Conservation (phyloP, 2,329 filamentous ascomycete species). For the Microdochium paspali region DNA sequence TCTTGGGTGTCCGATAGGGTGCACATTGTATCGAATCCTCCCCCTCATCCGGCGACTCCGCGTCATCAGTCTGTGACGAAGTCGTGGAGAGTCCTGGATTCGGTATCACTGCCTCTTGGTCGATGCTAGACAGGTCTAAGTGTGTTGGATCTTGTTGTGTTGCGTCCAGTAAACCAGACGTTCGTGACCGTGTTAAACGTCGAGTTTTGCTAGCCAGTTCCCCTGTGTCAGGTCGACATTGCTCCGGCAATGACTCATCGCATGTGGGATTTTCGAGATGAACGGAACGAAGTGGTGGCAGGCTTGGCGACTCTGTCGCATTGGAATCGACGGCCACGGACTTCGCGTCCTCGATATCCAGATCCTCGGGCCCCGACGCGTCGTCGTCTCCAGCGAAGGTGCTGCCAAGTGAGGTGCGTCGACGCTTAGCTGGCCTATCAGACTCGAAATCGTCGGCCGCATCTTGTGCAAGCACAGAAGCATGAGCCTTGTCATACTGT, state of each 20-base stretch:
- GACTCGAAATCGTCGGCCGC: conserved; percentile 14
- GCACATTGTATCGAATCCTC: conserved; percentile 4
- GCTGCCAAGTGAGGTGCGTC: conserved; percentile 11
- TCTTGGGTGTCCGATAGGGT: conserved; percentile 11
- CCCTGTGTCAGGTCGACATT: conserved; percentile 2
- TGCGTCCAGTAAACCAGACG: conserved; percentile 9
- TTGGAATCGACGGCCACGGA: background rate
- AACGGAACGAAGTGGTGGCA: background rate
- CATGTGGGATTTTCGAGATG: background rate
- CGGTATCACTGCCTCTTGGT: conserved; percentile 15
- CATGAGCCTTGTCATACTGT: conserved; percentile 32
- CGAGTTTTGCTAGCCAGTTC: background rate
- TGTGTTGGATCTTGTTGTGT: conserved; percentile 11
- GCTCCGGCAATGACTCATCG: background rate
- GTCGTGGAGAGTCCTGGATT: conserved; percentile 10
- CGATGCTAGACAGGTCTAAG: conserved; percentile 13
- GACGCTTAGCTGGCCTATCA: conserved; percentile 16
- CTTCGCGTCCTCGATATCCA: conserved; percentile 1
- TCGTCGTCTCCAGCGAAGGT: conserved; percentile 21
- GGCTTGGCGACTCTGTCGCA: background rate
- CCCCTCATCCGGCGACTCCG: background rate
- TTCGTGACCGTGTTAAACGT: conserved; percentile 15
- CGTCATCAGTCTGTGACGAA: conserved; percentile 16
- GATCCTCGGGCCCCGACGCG: conserved; percentile 5
- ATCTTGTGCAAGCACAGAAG: conserved; percentile 14